Base-by-base conservation (phyloP, 2,329 filamentous ascomycete genomes). In the Diaporthe vaccinii region DNA sequence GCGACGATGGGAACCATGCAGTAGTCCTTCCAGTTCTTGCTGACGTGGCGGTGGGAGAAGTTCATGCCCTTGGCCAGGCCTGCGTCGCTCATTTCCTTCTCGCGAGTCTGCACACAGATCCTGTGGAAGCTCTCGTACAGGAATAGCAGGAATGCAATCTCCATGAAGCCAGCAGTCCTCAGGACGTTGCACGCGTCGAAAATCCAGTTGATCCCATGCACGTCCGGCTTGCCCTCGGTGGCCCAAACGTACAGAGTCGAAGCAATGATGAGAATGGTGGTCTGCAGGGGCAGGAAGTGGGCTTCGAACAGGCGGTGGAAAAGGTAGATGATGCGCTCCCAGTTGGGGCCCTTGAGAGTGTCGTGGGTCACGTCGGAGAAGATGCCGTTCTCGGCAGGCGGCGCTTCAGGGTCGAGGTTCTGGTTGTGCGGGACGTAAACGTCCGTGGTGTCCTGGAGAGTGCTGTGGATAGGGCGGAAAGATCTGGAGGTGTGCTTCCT, bases 301-400 rank as follows among this genome's bases (percentile, higher is more conserved):
- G 93, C 93, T 82, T 94, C 93, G 79, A 93, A 94, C n/a, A 94
- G 84, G 25, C 93, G 90, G 80, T 93, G 91, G 80, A 89, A 87
- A 44, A 94, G 86, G 72, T 89, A 88, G 77, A 91, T 82, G 61
- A 91, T 86, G 77, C 87, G 90, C 80, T 85, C 85, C 86, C 87
- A 92, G 80, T 91, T 84, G 28, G 88, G 89, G 51, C 84, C 85
- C 74, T 87, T 84, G 15, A 91, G 81, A 0, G 84, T 88, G 73
- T 88, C 88, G 75, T 87, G 87, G 14, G 85, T 88, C 25, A 91
- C 85, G 70, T 90, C 88, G 0, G 89, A 89, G 80, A 90, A 91
- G 75, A 89, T 87, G 34, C 88, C 89, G 77, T 84, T 87, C 78
- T 90, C 88, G 10, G 81, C 79, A 14, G 83, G 78, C 6, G 84